Percentiles rank a stretch among this genome's conserved stretches.
Conservation (phyloP, 768 basidiomycete species). For the Termitomyces sp. region DNA sequence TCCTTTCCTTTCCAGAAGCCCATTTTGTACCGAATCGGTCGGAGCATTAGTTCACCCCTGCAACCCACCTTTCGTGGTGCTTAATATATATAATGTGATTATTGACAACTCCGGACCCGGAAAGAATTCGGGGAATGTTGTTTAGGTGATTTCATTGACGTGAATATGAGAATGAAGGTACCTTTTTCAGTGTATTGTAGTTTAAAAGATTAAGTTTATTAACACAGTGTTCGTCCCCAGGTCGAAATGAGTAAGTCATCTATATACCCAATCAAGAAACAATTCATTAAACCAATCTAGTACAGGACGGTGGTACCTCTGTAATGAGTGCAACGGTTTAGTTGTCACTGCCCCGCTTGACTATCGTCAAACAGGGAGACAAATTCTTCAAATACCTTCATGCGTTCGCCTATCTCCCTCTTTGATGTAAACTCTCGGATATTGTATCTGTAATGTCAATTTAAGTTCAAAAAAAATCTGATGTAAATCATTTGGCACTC, state of each 20-base stretch:
- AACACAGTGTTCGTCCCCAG: constrained; percentile 18
- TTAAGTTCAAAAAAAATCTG: neutral
- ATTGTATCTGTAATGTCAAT: constrained; percentile 20
- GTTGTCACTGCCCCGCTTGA: neutral
- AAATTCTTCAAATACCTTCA: constrained; percentile 37
- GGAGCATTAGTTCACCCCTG: no score
- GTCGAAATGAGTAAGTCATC: constrained; percentile 6
- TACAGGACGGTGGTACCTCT: neutral
- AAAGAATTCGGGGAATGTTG: no score
- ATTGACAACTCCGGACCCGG: no score
- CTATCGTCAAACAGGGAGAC: constrained; percentile 34
- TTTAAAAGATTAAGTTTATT: constrained; percentile 5
- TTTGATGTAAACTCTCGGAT: constrained; percentile 28
- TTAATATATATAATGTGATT: no score
- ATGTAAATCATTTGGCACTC: constrained; percentile 4
- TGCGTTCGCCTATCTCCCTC: constrained; percentile 30
- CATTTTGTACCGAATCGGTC: no score
- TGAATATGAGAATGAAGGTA: no score
- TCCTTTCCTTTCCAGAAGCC: no score
- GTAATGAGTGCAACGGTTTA: neutral
- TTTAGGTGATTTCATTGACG: no score
- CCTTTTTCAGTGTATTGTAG: no score
- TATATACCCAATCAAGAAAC: neutral
- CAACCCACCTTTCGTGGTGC: no score
- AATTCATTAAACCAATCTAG: neutral